Evolutionary conservation across 257 asterid genomes (phyloP), one percentile per base, ranked within the genome.

Genomic region (Thymus quinquecostatus): DNA sequence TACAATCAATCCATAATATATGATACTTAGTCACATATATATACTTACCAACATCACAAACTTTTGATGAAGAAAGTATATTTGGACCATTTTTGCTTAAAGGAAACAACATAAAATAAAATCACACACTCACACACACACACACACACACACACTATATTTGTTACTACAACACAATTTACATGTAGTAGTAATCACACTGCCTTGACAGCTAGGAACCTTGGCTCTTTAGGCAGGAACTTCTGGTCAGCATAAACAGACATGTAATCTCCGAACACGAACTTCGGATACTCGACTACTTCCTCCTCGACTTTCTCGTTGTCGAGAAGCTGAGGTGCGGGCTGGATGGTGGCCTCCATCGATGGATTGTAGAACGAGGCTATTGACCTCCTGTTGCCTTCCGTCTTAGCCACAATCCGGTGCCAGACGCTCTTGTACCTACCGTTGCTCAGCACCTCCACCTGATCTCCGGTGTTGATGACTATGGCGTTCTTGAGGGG

Each of bases 301-400:
- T 13, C 55, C 27, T 13, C 79, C 0, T 69, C 79, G 60, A 64
- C 60, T 34, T 77, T 29, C 36, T 51, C 3, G 43, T 61, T 66
- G 1, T 27, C 14, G 2, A 69, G 29, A 75, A 87, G 57, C 56
- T 72, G 66, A 2, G 76, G 30, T 0, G 97, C 96, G 0, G 98
- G 98, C 64, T 84, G 87, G 5, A 89, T 92, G 3, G 85, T 84
- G 27, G 96, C 98, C 69, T 81, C 74, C 6, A 66, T 29, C 0
- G 96, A 92, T 0, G 98, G 98, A 9, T 92, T 92, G 13, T 92
- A 92, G 49, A 92, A 92, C 0, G 98, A 92, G 0, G 98, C 98
- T n/a, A 92, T 84, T 5, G 98, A 89, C 70, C 96, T 89, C 47
- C 97, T 72, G 53, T 82, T 92, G 33, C 92, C 96, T 4, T 85